These are phyloP conservation scores for Maudiozyma turicensis DNA, from an alignment of 805 yeast species.

Conservation along the genomic window DNA sequence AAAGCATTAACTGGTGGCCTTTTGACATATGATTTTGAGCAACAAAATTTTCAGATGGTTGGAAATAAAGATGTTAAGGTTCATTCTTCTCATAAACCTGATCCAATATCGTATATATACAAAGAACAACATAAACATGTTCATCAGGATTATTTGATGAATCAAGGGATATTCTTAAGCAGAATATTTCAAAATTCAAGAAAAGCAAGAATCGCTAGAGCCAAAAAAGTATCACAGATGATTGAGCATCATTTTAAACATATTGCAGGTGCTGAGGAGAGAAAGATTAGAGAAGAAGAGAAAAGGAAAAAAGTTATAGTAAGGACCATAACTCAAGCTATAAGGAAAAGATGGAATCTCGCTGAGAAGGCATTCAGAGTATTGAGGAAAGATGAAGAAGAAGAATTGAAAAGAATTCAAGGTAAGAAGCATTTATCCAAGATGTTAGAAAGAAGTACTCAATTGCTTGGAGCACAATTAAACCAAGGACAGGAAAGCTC, in stretches of 20 bases:
- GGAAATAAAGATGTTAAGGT: slow-evolving; percentile 34
- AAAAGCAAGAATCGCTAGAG: slow-evolving; percentile 52
- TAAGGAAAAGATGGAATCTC: slow-evolving; percentile 80
- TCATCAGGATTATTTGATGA: slow-evolving; percentile 61
- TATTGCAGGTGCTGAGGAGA: slow-evolving; percentile 79
- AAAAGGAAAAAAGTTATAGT: slow-evolving; percentile 61
- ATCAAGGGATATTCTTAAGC: slow-evolving; percentile 67
- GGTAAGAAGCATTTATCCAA: slow-evolving; percentile 83
- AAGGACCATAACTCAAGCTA: slow-evolving; percentile 72
- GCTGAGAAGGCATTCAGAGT: slow-evolving; percentile 76
- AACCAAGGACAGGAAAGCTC: slow-evolving; percentile 29
- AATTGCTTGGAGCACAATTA: slow-evolving; percentile 76
- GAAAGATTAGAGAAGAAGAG: slow-evolving; percentile 66
- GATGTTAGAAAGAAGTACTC: slow-evolving; percentile 86
- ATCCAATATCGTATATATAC: slow-evolving; percentile 35
- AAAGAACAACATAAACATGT: slow-evolving; percentile 36
- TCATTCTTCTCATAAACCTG: slow-evolving; percentile 34
- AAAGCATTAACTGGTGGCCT: slow-evolving; percentile 38
- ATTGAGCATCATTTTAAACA: slow-evolving; percentile 81
- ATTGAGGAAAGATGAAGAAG: slow-evolving; percentile 66
- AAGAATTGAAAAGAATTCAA: slow-evolving; percentile 64
- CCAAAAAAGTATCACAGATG: slow-evolving; percentile 68
- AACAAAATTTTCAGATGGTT: slow-evolving; percentile 32
- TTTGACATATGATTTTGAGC: slow-evolving; percentile 35
- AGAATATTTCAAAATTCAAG: slow-evolving; percentile 59